Conservation (phyloP, 1,284 basidiomycete genomes). For the Cryptococcus sp. region DNA sequence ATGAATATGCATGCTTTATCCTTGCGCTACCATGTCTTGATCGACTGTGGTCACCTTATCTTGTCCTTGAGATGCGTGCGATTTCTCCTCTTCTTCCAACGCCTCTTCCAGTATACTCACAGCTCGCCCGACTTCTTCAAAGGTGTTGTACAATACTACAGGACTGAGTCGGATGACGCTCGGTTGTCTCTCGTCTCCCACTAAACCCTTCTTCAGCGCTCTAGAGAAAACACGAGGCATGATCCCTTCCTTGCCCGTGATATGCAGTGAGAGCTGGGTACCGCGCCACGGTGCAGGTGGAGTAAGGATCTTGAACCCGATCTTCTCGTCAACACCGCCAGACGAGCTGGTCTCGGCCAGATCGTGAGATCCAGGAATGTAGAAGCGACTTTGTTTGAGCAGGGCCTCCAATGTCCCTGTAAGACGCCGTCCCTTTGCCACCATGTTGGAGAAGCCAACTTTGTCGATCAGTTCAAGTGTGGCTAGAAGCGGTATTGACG, state of each 20-base stretch:
- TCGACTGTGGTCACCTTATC: not conserved
- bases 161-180: constrained; percentile 87
- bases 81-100: constrained; percentile 38
- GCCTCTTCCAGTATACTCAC: constrained; percentile 64
- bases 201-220: constrained; percentile 70
- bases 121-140: constrained; percentile 71
- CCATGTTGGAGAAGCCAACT: constrained; percentile 69
- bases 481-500: constrained; percentile 75
- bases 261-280: constrained; percentile 79
- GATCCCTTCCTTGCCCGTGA: constrained; percentile 65
- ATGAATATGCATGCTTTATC: not conserved
- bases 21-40: constrained; percentile 11
- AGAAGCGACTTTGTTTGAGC: constrained; percentile 66
- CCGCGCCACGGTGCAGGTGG: constrained; percentile 71
- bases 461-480: constrained; percentile 77
- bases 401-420: constrained; percentile 71
- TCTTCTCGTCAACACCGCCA: constrained; percentile 14
- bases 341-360: constrained; percentile 1
- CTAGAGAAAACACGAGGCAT: constrained; percentile 72
- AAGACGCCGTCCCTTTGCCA: constrained; percentile 68
- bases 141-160: constrained; percentile 78
- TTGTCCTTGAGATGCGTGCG: constrained; percentile 1
- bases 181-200: constrained; percentile 86
- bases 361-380: constrained; percentile 32
- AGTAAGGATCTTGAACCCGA: constrained; percentile 84